Conservation (phyloP, 2,329 filamentous ascomycete species). For the Exophiala bonariae region DNA sequence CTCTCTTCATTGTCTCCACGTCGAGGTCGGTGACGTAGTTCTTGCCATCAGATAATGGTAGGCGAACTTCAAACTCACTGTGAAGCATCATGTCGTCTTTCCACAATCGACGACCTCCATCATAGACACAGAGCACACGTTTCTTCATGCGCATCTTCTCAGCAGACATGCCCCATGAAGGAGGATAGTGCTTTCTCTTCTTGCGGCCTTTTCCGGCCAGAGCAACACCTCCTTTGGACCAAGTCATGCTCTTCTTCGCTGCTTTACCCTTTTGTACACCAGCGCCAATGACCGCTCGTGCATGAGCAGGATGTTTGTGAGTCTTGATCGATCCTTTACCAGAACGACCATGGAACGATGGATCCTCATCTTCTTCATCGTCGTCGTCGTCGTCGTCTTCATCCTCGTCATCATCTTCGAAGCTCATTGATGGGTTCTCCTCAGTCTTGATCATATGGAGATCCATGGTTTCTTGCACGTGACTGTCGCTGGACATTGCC, state of each 20-base stretch:
- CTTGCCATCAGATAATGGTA: constrained; percentile 73
- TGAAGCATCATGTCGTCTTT: constrained; percentile 99
- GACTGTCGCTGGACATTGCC: constrained; percentile 61
- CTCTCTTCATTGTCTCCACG: constrained; percentile 81
- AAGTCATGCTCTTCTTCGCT: constrained; percentile 69
- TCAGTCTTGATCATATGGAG: constrained; percentile 55
- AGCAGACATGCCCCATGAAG: constrained; percentile 87
- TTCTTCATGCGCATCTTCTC: constrained; percentile 99
- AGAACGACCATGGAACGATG: constrained; percentile 39
- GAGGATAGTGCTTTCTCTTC: constrained; percentile 89
- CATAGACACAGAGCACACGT: constrained; percentile 89
- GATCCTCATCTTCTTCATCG: constrained; percentile 49
- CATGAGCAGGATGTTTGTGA: constrained; percentile 54
- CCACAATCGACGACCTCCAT: constrained; percentile 81
- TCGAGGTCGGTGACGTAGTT: constrained; percentile 91
- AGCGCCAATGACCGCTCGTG: constrained; percentile 52
- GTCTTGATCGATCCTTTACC: constrained; percentile 49
- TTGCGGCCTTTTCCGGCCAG: constrained; percentile 69
- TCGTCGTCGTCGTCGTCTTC: constrained; percentile 63
- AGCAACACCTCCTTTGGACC: constrained; percentile 71
- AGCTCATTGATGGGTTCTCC: constrained; percentile 41
- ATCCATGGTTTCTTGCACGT: constrained; percentile 59
- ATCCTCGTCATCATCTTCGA: constrained; percentile 47
- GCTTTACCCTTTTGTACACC: constrained; percentile 42
- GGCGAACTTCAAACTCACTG: constrained; percentile 88